These are phyloP conservation scores for Capronia coronata DNA, from an alignment of 2,329 filamentous ascomycete genomes.

Conservation along the genomic window DNA sequence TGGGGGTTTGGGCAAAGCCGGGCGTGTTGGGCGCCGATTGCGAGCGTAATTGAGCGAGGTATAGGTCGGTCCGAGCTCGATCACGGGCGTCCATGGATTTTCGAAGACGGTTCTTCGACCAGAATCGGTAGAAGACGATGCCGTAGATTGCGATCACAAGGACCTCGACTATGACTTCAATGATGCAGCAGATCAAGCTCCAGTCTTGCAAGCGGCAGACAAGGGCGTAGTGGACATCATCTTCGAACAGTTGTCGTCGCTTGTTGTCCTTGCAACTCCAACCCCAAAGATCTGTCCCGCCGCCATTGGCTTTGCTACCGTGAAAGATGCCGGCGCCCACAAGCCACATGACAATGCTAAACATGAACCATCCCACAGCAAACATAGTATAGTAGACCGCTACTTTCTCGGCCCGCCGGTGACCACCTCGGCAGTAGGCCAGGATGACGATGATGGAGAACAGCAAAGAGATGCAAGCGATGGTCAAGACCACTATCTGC, in stretches of 20 bases:
- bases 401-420: conserved; percentile 82
- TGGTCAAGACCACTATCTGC: conserved; percentile 72
- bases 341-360: conserved; percentile 88
- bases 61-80: conserved; percentile 87
- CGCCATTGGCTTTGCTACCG: conserved; percentile 62
- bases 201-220: conserved; percentile 93
- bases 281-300: conserved; percentile 89
- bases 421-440: conserved; percentile 82
- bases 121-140: conserved; percentile 94
- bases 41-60: conserved; percentile 72
- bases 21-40: conserved; percentile 95
- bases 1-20: conserved; percentile 67
- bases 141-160: conserved; percentile 90
- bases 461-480: conserved; percentile 72
- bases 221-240: conserved; percentile 80
- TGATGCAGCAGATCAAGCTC: conserved; percentile 92
- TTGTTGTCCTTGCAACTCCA: conserved; percentile 95
- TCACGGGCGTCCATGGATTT: conserved; percentile 97
- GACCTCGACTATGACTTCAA: conserved; percentile 87
- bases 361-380: conserved; percentile 85
- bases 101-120: conserved; percentile 87
- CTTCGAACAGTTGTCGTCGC: conserved; percentile 65
- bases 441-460: conserved; percentile 75
- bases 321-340: conserved; percentile 80
- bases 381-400: conserved; percentile 94